Base-by-base conservation (phyloP, 140 eudicot genomes). In the Erigeron philadelphicus region DNA sequence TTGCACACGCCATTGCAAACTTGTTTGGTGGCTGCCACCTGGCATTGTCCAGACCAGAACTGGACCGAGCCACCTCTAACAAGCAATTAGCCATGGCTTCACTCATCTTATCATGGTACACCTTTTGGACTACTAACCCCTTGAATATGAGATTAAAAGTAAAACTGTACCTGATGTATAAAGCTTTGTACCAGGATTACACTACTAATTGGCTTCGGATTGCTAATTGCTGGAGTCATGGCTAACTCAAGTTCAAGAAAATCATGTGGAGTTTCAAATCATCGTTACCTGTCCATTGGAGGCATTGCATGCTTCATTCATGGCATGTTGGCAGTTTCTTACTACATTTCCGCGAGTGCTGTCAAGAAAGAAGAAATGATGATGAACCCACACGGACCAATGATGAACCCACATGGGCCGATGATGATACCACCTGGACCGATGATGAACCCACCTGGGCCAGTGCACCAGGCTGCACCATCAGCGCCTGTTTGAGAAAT, bases 241-340 rank as follows among this genome's bases (percentile, higher is more conserved):
- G 72, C 87, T 21, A 92, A 92, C 85, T 66, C 90, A 6, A 76
- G 78, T 66, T 75, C 95, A 23, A 81, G 93, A 57, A 81, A 62
- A 68, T 55, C 84, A 18, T 92, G 98, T 65, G 98, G 96, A 16
- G 74, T 92, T 55, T 66, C 87, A 45, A 79, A 92, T 77, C 84
- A 82, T 59, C 89, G 82, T 42, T 75, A 77, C 43, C 61, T 88
- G 47, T 86, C 95, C 3, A 84, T 92, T 48, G 98, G 98, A 68
- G 98, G 98, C 73, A 78, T 92, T 11, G 72, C 89, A 59, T 88
- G 98, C 61, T 84, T 92, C 75, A 65, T 92, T 56, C 98, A 88
- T 42, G 98, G 96, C 38, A 69, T 92, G 58, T 88, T 92, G 61
- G 82, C 87, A 0, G 96, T 88, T 72, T 82, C 95, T 63, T 92